Percentiles rank a stretch among this genome's conserved stretches.
Conservation (phyloP, 495 filamentous ascomycete genomes). For the Collariella sp. region DNA sequence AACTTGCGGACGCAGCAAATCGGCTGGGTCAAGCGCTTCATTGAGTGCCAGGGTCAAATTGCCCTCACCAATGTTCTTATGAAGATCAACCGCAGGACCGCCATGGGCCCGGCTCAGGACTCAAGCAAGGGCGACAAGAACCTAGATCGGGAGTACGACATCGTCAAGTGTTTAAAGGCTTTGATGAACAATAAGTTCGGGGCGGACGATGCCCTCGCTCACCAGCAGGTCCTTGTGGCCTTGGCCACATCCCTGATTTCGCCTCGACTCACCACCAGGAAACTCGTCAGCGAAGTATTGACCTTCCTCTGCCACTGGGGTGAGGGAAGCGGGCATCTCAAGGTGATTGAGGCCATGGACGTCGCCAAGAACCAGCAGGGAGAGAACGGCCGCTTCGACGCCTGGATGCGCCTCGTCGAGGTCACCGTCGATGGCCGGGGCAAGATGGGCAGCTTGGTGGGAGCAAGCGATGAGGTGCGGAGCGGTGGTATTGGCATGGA, state of each 20-base stretch:
- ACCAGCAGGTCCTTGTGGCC: constrained; percentile 82
- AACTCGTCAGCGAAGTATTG: constrained; percentile 90
- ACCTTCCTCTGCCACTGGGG: constrained; percentile 95
- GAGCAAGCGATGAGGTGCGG: constrained; percentile 92
- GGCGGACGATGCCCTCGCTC: constrained; percentile 88
- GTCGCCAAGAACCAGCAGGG: constrained; percentile 80
- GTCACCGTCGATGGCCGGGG: constrained; percentile 94
- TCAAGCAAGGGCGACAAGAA: constrained; percentile 71
- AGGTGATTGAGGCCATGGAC: constrained; percentile 89
- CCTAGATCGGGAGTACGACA: constrained; percentile 91
- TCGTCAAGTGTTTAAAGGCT: constrained; percentile 93
- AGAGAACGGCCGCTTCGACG: constrained; percentile 93
- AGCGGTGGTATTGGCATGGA: constrained; percentile 98
- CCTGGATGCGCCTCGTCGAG: constrained; percentile 98
- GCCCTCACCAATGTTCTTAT: constrained; percentile 87
- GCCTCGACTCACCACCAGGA: constrained; percentile 81
- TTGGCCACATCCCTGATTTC: constrained; percentile 82
- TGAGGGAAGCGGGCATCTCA: constrained; percentile 87
- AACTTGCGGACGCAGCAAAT: constrained; percentile 94
- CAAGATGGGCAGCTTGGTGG: constrained; percentile 96
- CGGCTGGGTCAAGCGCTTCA: constrained; percentile 92
- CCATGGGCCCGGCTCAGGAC: constrained; percentile 61
- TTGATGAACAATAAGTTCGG: constrained; percentile 99
- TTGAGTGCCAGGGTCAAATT: constrained; percentile 95
- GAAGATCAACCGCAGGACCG: constrained; percentile 85